These are phyloP conservation scores for Kwoniella sp. DNA, from an alignment of 768 basidiomycete species.

Conservation along the genomic window DNA sequence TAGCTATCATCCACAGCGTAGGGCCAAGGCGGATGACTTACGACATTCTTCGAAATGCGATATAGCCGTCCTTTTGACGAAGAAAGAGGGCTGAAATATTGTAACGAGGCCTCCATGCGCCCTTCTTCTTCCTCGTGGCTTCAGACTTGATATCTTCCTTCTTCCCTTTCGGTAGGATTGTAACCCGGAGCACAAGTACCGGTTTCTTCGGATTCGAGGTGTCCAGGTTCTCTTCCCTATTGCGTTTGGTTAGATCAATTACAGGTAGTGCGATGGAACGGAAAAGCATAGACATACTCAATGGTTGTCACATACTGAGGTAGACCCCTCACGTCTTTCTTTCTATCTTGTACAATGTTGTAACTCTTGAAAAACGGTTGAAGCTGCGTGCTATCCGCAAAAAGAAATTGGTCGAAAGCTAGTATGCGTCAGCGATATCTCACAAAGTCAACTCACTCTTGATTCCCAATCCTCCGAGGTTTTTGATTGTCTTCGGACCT, in stretches of 20 bases:
- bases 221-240: constrained; percentile 51
- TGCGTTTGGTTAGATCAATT: no score
- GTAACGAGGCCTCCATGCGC: constrained; percentile 56
- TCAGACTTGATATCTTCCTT: not conserved
- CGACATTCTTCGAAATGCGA: constrained; percentile 81
- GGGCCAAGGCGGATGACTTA: constrained; percentile 58
- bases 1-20: no score
- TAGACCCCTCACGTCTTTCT: constrained; percentile 1
- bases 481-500: constrained; percentile 58
- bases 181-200: not conserved
- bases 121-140: constrained; percentile 60
- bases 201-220: not conserved
- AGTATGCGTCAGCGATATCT: not conserved
- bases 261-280: no score
- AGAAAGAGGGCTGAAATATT: constrained; percentile 61
- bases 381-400: constrained; percentile 15
- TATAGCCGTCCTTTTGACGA: constrained; percentile 63
- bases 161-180: not conserved
- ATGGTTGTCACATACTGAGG: constrained; percentile 2
- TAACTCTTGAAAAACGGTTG: not conserved
- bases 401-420: constrained; percentile 37
- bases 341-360: not conserved
- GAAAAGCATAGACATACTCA: no score
- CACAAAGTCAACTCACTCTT: constrained; percentile 22
- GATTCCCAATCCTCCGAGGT: constrained; percentile 74